Base-by-base conservation (phyloP, 106 monocot genomes). In the Dendrobium nobile region DNA sequence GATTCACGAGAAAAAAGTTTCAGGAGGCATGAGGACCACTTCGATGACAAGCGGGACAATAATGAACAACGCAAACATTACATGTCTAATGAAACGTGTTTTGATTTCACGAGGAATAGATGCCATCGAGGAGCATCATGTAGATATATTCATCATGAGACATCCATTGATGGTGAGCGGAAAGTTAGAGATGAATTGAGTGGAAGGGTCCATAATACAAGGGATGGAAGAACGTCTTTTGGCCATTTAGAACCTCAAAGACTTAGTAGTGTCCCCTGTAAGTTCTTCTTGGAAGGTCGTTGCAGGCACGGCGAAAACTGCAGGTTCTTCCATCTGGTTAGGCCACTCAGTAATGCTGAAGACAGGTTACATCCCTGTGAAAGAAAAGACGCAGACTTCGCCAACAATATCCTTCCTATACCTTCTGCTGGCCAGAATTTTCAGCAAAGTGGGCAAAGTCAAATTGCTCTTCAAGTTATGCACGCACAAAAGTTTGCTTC, bases 61-160 rank as follows among this genome's bases (percentile, higher is more conserved):
- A 48, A 76, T 81, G 84, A 82, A 55, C 67, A 44, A 37, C 77
- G 72, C 20, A 78, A 80, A 82, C 78, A 41, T 43, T 77, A 48
- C 73, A 82, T 68, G 37, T 77, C 84, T 28, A 81, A 81, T 26
- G 80, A 82, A 33, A 83, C 26, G 19, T 94, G 89, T 78, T 79
- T 77, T 83, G 89, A 92, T 75, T 94, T 92, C 70, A 77, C 77
- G n/a, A 89, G 59, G 58, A 94, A 92, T 42, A 84, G 81, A 77
- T 93, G 96, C 72, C 82, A 84, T 0, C 87, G 90, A 80, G 96
- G 96, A 42, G 85, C 89, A 41, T 54, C 55, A 20, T 96, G 95
- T 54, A 81, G 87, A 75, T 93, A 82, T 61, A 33, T 81, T 78
- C 95, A 96, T 82, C 80, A 89, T 45, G 88, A 87, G 56, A 47